Conservation (phyloP, 495 filamentous ascomycete genomes). For the Talaromyces wortmannii region DNA sequence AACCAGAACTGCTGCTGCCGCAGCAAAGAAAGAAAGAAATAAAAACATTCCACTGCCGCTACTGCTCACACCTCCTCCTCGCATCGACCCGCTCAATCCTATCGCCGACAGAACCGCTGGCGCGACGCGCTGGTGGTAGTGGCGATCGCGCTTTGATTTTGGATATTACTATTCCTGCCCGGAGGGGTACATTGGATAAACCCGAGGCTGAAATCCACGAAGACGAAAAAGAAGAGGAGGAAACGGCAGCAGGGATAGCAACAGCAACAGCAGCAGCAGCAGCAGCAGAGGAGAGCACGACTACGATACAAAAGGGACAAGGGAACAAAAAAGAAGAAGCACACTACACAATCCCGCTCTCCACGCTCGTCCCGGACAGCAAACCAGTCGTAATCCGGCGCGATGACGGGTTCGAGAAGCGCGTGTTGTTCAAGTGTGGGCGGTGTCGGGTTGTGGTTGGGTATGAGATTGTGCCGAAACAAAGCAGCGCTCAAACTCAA, state of each 20-base stretch:
- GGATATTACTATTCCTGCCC: neutral
- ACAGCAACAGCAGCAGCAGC: neutral
- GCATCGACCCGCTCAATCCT: constrained; percentile 51
- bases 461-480: constrained; percentile 27
- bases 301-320: neutral
- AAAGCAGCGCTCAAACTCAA: neutral
- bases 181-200: too few relatives aligned
- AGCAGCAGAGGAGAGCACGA: neutral
- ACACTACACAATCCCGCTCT: constrained; percentile 46
- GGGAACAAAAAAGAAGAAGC: constrained; percentile 7
- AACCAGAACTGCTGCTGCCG: too few relatives aligned
- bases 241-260: constrained; percentile 8
- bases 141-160: neutral
- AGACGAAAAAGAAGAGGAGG: neutral
- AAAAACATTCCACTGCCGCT: constrained; percentile 64
- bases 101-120: constrained; percentile 27
- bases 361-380: constrained; percentile 37
- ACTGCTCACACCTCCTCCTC: constrained; percentile 66
- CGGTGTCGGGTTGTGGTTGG: constrained; percentile 59
- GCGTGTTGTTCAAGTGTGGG: constrained; percentile 51
- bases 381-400: constrained; percentile 49
- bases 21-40: constrained; percentile 11
- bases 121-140: constrained; percentile 27
- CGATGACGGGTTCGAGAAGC: constrained; percentile 70
- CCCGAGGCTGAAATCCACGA: neutral